Evolutionary conservation across 2,329 filamentous ascomycete genomes (phyloP).

Genomic region (Bipolaris victoriae): DNA sequence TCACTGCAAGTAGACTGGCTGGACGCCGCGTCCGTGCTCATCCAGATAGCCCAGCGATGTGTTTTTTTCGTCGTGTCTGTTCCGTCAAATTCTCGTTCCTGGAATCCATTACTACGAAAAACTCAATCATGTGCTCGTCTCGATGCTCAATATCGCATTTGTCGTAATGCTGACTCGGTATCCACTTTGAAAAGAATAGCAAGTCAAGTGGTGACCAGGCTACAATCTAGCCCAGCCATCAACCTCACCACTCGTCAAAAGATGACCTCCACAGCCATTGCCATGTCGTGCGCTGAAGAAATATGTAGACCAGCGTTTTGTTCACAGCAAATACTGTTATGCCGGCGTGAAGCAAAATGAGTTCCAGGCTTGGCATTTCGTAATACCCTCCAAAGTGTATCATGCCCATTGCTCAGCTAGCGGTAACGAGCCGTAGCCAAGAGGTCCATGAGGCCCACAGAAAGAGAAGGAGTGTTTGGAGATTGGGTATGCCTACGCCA

Average conservation of each 20-base stretch:
- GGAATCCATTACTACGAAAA: conserved; percentile 44
- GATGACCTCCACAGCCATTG: conserved; percentile 30
- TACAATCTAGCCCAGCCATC: conserved; percentile 33
- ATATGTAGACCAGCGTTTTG: conserved; percentile 30
- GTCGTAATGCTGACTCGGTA: conserved; percentile 29
- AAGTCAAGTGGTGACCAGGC: conserved; percentile 30
- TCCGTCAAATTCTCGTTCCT: conserved; percentile 52
- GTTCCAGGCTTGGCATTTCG: conserved; percentile 32
- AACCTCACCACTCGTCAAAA: conserved; percentile 33
- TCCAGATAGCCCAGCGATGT: conserved; percentile 40
- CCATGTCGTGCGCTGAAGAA: conserved; percentile 35
- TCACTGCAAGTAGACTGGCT: conserved; percentile 48
- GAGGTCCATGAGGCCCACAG: conserved; percentile 44
- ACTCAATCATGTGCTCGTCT: conserved; percentile 29
- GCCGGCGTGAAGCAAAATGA: conserved; percentile 23
- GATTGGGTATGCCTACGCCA: conserved; percentile 50
- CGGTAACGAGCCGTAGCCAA: conserved; percentile 33
- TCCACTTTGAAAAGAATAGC: conserved; percentile 21
- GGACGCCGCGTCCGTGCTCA: conserved; percentile 47
- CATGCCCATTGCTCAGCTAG: conserved; percentile 34
- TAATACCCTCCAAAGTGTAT: conserved; percentile 32
- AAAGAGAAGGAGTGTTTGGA: conserved; percentile 54
- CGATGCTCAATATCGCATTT: conserved; percentile 31
- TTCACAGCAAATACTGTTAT: conserved; percentile 10
- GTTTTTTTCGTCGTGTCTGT: conserved; percentile 53